A percentile compares a stretch with the other conserved stretches of the same genome.
These are phyloP conservation scores for Stachybotrys elegans DNA, from an alignment of 2,329 filamentous ascomycete genomes.

Conservation along the genomic window DNA sequence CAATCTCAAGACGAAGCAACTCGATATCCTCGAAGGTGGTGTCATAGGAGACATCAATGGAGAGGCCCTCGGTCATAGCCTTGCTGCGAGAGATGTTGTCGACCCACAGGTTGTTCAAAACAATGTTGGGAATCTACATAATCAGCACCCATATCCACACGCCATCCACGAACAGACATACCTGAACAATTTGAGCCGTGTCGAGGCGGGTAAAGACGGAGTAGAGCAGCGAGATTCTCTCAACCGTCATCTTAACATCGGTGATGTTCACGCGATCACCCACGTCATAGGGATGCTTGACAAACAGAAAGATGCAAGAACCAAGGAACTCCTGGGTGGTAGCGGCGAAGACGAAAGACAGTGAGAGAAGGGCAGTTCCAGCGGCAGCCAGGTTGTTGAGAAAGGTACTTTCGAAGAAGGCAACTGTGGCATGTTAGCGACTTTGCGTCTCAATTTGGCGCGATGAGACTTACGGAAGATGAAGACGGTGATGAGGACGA, in stretches of 20 bases:
- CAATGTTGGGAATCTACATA: slow-evolving; percentile 75
- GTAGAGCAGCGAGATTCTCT: slow-evolving; percentile 91
- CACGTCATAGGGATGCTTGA: slow-evolving; percentile 97
- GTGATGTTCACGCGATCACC: slow-evolving; percentile 86
- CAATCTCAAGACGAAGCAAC: slow-evolving; percentile 77
- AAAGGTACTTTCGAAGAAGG: slow-evolving; percentile 84
- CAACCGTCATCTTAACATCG: slow-evolving; percentile 69
- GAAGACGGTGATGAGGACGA: slow-evolving; percentile 75
- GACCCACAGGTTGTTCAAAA: slow-evolving; percentile 88
- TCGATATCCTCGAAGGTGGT: slow-evolving; percentile 89
- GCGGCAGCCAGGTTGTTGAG: slow-evolving; percentile 82
- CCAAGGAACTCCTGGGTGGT: slow-evolving; percentile 95
- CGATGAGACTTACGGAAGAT: slow-evolving; percentile 60
- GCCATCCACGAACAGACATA: too few relatives aligned
- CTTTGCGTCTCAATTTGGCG: not conserved
- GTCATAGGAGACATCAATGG: slow-evolving; percentile 76
- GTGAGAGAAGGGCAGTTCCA: slow-evolving; percentile 83
- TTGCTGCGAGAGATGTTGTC: slow-evolving; percentile 90
- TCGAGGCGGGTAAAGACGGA: slow-evolving; percentile 84
- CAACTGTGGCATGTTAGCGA: slow-evolving; percentile 45
- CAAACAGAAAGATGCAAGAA: slow-evolving; percentile 96
- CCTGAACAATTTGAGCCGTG: slow-evolving; percentile 69
- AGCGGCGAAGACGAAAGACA: slow-evolving; percentile 94
- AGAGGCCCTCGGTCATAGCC: slow-evolving; percentile 82
- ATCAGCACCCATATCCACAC: too few relatives aligned